Percentiles rank a stretch among this genome's conserved stretches.
phyloP scores from a whole-genome alignment of 2,329 filamentous ascomycete species.

The Aspergillus caelatus region DNA sequence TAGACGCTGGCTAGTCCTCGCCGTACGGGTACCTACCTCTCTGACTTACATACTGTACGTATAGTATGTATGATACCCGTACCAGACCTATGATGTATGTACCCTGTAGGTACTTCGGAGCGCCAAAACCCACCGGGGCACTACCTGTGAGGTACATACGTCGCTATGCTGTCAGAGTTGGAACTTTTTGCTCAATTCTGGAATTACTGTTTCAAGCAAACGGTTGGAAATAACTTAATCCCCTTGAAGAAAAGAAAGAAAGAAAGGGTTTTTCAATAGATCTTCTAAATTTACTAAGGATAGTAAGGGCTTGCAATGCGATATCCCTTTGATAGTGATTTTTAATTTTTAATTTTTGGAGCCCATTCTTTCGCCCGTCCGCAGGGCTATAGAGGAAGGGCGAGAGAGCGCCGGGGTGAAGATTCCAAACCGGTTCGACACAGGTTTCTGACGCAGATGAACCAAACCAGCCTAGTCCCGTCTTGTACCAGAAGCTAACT shows the following conservation, averaged over 20 bases:
- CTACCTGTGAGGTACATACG: conserved; percentile 1
- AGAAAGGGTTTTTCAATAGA: neutral
- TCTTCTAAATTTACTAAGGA: neutral
- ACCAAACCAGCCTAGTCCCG: conserved; percentile 14
- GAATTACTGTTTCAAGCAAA: neutral
- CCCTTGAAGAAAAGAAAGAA: neutral
- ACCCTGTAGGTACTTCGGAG: neutral
- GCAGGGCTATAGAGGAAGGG: neutral
- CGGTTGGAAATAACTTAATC: neutral
- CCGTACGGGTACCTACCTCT: conserved; percentile 14
- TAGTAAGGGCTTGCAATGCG: neutral
- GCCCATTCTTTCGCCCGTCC: neutral
- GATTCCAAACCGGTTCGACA: conserved; percentile 16
- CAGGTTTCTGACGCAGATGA: conserved; percentile 18
- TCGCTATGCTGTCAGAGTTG: neutral
- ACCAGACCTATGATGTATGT: neutral
- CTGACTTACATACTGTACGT: conserved; percentile 6
- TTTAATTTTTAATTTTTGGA: neutral
- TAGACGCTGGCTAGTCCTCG: conserved; percentile 10
- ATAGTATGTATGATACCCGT: conserved; percentile 6
- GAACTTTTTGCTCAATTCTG: neutral
- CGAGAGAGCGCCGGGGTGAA: neutral
- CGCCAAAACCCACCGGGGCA: neutral
- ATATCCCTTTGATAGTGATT: neutral
- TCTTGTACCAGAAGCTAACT: conserved; percentile 13